Evolutionary conservation across 805 yeast species (phyloP), one percentile per base, ranked within the genome.

Genomic region (Teunomyces panamensis): DNA sequence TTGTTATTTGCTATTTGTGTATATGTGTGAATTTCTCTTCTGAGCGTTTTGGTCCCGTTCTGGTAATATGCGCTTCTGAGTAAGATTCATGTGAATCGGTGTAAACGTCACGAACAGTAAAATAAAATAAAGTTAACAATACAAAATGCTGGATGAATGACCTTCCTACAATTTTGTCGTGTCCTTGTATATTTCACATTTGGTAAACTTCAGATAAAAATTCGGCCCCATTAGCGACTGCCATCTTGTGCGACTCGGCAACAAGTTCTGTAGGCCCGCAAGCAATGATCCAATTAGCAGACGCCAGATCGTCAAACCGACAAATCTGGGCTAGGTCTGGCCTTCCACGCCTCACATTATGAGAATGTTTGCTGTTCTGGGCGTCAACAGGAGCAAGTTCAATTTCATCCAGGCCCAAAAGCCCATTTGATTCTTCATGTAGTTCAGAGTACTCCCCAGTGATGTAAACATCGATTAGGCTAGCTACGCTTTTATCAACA

Each of bases 231-330:
- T 68, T 59, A 0, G 49, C 47, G 0, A 53, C 57, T 0, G 81
- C 74, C 67, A 79, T 67, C 2, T 14, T 44, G 30, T 60, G 50
- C 24, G 77, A 74, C 9, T 75, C 77, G 1, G 47, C 42, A 35
- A 78, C 71, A 51, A 83, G 59, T 0, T 71, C 51, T 1, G 58
- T 56, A 1, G 85, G 85, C 0, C 89, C 89, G 64, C 88, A 83
- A 1, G 83, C 74, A 13, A 83, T 62, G 0, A 81, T 58, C 81
- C 84, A 82, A 46, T 70, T 73, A 47, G 74, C 71, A 2, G 58
- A 59, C 0, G 69, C 63, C 5, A 56, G 54, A n/a, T 54, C 44
- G 2, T 68, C 49, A 9, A 62, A 53, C 5, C 62, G 56, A 24
- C 80, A 57, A 1, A 68, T 46, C 3, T 48, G 47, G 3, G 60